A percentile compares a stretch with the other conserved stretches of the same genome.
Evolutionary conservation across 2,329 filamentous ascomycete genomes (phyloP).

Genomic region (Leptographium flavum): DNA sequence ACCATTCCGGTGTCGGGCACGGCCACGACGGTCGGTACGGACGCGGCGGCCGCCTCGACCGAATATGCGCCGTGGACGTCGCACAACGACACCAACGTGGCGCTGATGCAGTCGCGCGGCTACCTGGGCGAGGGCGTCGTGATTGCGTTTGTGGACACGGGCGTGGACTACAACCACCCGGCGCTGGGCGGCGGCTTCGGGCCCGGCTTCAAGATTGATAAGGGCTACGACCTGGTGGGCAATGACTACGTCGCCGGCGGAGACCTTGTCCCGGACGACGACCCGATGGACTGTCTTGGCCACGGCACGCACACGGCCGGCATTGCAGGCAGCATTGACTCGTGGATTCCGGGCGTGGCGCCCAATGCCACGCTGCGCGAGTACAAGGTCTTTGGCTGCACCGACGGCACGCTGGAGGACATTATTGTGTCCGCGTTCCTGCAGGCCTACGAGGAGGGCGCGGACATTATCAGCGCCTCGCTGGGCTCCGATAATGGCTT

Average conservation of each 20-base stretch:
- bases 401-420: constrained; percentile 35
- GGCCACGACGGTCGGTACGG: neutral
- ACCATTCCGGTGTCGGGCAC: neutral
- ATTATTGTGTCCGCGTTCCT: constrained; percentile 45
- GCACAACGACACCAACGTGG: constrained; percentile 5
- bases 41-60: neutral
- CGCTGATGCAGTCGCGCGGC: constrained; percentile 5
- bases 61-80: neutral
- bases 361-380: constrained; percentile 40
- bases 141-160: constrained; percentile 40
- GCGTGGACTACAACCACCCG: constrained; percentile 10
- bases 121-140: constrained; percentile 27
- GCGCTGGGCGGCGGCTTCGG: constrained; percentile 22
- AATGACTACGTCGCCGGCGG: constrained; percentile 23
- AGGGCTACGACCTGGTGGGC: constrained; percentile 9
- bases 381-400: constrained; percentile 44
- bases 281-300: constrained; percentile 32
- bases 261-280: constrained; percentile 25
- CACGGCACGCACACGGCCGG: constrained; percentile 50
- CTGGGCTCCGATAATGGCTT: constrained; percentile 37
- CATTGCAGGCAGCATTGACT: constrained; percentile 45
- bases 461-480: constrained; percentile 41
- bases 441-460: constrained; percentile 44
- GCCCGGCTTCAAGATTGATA: constrained; percentile 9
- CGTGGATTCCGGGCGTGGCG: constrained; percentile 44